Conservation (phyloP, 2,329 filamentous ascomycete species). For the Verticillium longisporum region DNA sequence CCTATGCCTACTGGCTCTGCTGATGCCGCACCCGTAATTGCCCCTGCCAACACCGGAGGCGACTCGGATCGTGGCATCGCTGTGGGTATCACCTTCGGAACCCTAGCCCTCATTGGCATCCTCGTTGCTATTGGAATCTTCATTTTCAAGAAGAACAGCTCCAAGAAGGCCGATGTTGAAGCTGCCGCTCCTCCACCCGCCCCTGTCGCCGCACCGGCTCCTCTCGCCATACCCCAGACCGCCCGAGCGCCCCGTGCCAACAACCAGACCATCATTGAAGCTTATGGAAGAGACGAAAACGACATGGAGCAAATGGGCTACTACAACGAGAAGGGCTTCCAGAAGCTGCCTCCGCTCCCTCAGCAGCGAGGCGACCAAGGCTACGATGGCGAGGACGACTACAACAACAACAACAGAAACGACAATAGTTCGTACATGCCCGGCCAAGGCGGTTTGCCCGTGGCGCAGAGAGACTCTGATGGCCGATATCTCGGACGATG, state of each 20-base stretch:
- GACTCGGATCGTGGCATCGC: not conserved
- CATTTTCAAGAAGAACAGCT: not conserved
- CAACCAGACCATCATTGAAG: constrained; percentile 1
- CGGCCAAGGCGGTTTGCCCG: constrained; percentile 4
- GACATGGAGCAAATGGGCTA: constrained; percentile 1
- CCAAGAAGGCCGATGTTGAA: not conserved
- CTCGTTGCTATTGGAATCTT: constrained; percentile 2
- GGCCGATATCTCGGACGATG: constrained; percentile 6
- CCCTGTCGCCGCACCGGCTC: not conserved
- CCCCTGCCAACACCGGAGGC: not conserved
- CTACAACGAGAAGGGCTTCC: constrained; percentile 2
- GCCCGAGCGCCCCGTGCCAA: not conserved
- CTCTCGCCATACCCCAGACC: not conserved
- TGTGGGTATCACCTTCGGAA: not conserved
- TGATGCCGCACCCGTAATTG: not conserved
- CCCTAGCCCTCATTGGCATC: not conserved
- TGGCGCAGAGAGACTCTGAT: constrained; percentile 7
- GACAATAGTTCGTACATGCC: not conserved
- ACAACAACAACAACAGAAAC: not conserved
- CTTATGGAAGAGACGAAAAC: not conserved
- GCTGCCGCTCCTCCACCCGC: not conserved
- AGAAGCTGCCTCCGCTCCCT: constrained; percentile 1
- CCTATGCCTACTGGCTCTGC: not conserved
- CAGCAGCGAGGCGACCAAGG: not conserved
- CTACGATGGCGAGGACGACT: not conserved